phyloP scores from a whole-genome alignment of 306 rosid genomes.

The Vigna unguiculata region DNA sequence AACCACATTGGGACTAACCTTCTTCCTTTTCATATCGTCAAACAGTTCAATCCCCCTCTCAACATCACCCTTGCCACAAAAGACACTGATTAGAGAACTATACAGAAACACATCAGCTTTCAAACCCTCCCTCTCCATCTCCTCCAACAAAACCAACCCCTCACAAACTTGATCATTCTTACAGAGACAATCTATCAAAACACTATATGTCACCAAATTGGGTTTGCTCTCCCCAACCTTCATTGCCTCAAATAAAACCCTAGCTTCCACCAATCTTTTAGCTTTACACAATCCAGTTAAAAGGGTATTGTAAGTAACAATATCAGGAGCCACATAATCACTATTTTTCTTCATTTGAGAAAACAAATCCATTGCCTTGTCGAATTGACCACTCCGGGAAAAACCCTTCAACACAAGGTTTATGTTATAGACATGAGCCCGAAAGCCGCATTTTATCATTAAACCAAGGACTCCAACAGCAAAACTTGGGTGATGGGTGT shows the following conservation, averaged over 20 bases:
- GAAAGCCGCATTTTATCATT: constrained; percentile 69
- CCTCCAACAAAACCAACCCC: constrained; percentile 65
- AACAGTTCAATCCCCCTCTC: constrained; percentile 62
- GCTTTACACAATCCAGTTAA: constrained; percentile 74
- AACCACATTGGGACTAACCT: constrained; percentile 69
- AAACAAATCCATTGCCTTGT: constrained; percentile 58
- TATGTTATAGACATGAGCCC: constrained; percentile 48
- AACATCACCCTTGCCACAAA: constrained; percentile 61
- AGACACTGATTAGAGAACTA: constrained; percentile 58
- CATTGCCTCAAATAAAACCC: constrained; percentile 65
- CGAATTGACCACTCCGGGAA: constrained; percentile 53
- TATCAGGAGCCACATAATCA: constrained; percentile 55
- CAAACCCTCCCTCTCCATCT: constrained; percentile 71
- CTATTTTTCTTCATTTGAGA: constrained; percentile 53
- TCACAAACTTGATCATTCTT: constrained; percentile 62
- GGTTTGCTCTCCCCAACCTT: constrained; percentile 58
- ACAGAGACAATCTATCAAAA: constrained; percentile 67
- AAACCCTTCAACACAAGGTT: constrained; percentile 73
- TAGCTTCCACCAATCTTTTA: constrained; percentile 62
- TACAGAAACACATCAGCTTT: constrained; percentile 63
- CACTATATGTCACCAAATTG: constrained; percentile 56
- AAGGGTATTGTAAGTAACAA: constrained; percentile 63
- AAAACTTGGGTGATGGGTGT: constrained; percentile 47
- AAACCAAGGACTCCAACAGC: constrained; percentile 66
- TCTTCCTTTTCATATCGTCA: constrained; percentile 67